Evolutionary conservation across 1,284 basidiomycete species (phyloP).

Genomic region (Porogramme epimiltina): DNA sequence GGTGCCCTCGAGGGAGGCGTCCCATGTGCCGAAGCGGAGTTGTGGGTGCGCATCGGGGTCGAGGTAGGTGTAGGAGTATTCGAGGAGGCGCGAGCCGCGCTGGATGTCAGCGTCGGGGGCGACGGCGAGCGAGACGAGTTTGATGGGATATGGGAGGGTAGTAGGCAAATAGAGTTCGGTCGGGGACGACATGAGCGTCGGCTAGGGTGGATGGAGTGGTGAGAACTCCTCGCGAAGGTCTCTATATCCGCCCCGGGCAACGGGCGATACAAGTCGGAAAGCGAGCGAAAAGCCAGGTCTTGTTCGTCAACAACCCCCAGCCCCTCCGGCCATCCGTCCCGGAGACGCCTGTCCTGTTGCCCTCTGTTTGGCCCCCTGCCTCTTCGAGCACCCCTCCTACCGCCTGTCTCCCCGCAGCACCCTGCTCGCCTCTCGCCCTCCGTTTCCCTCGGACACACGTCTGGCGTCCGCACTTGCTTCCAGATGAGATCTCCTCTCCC

Average conservation of each 20-base stretch:
- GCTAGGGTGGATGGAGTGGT: slow-evolving; percentile 3
- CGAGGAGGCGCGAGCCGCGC: slow-evolving; percentile 75
- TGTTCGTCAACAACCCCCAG: neutral
- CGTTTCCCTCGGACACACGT: too few relatives aligned
- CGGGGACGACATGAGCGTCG: slow-evolving; percentile 36
- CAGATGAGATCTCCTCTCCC: too few relatives aligned
- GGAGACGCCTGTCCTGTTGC: slow-evolving; percentile 15
- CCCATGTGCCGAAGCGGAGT: slow-evolving; percentile 86
- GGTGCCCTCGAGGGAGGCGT: slow-evolving; percentile 78
- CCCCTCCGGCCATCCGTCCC: slow-evolving; percentile 12
- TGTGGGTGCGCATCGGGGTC: slow-evolving; percentile 48
- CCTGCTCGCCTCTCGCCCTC: too few relatives aligned
- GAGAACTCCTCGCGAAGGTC: slow-evolving; percentile 6
- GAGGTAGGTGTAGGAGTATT: slow-evolving; percentile 72
- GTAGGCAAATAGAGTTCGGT: slow-evolving; percentile 72
- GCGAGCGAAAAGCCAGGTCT: neutral
- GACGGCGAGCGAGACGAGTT: slow-evolving; percentile 66
- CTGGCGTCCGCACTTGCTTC: too few relatives aligned
- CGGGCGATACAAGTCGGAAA: neutral
- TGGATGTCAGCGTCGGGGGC: slow-evolving; percentile 45
- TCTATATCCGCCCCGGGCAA: slow-evolving; percentile 9
- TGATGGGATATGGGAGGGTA: slow-evolving; percentile 79
- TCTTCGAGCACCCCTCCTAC: too few relatives aligned
- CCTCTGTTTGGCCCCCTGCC: slow-evolving; percentile 22
- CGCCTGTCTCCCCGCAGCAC: too few relatives aligned